Evolutionary conservation across 768 basidiomycete species (phyloP).

Genomic region (Suillus americanus): DNA sequence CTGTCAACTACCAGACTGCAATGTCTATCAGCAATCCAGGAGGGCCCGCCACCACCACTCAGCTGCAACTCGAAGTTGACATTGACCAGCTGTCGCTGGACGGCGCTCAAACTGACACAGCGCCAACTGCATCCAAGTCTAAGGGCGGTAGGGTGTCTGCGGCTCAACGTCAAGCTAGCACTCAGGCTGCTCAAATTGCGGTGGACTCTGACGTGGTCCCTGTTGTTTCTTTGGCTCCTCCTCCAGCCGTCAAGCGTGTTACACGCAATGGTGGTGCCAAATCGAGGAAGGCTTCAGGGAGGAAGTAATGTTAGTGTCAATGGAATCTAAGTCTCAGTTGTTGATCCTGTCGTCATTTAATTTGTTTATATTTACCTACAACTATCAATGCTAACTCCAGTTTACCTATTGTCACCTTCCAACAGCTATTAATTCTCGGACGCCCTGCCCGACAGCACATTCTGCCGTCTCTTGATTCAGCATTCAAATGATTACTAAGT

Average conservation of each 20-base stretch:
- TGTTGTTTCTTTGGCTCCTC: not conserved
- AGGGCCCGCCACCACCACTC: not conserved
- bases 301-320: not conserved
- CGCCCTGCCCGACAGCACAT: too few relatives aligned
- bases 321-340: too few relatives aligned
- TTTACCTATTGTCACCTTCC: too few relatives aligned
- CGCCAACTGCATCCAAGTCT: not conserved
- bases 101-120: not conserved
- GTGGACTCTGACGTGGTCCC: not conserved
- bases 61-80: not conserved
- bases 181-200: not conserved
- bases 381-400: too few relatives aligned
- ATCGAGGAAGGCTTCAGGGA: not conserved
- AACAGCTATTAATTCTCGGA: too few relatives aligned
- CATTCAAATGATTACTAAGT: too few relatives aligned
- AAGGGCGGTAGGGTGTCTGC: not conserved
- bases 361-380: not conserved
- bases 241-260: not conserved
- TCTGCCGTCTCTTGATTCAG: too few relatives aligned
- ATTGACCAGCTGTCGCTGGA: not conserved
- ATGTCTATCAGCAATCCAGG: not conserved
- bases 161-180: not conserved
- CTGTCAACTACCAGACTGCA: too few relatives aligned
- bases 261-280: not conserved
- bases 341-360: not conserved